Conservation (phyloP, 108 stramenopile genomes). For the Aurantiochytrium sp. region DNA sequence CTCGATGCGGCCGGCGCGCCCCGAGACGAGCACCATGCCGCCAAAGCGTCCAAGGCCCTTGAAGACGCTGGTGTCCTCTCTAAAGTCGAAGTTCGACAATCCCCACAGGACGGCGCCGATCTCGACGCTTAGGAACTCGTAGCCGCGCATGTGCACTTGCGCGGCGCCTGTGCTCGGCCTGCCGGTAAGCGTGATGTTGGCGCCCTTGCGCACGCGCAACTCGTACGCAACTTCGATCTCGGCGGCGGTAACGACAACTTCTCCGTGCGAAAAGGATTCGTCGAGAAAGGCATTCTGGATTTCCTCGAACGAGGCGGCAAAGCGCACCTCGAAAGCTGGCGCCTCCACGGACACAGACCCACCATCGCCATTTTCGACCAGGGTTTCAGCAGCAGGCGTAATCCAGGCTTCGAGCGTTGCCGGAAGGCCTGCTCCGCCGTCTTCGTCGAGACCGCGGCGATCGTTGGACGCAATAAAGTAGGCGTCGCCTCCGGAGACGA, state of each 20-base stretch:
- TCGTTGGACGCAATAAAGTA: not conserved
- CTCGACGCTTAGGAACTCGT: not conserved
- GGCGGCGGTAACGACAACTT: not conserved
- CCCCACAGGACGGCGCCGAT: not conserved
- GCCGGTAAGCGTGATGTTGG: not conserved
- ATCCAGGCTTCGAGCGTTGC: not conserved
- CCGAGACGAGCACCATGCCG: not conserved
- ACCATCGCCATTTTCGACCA: too few species aligned
- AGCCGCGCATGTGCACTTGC: not conserved
- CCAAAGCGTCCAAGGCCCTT: not conserved
- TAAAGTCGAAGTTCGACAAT: not conserved
- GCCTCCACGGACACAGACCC: too few species aligned
- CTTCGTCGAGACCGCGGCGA: not conserved
- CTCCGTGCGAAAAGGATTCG: not conserved
- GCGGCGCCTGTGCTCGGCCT: not conserved
- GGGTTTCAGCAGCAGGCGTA: not conserved
- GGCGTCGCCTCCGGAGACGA: not conserved
- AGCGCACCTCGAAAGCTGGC: not conserved
- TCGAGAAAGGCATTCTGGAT: not conserved
- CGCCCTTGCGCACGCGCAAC: not conserved
- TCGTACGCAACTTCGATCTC: not conserved
- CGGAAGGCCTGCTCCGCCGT: not conserved
- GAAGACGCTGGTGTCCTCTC: not conserved
- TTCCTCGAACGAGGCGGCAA: not conserved
- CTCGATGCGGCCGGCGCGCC: not conserved